A percentile compares a stretch with the other conserved stretches of the same genome.
These are phyloP conservation scores for Tephrocybe sp. DNA, from an alignment of 768 basidiomycete species.

Conservation along the genomic window DNA sequence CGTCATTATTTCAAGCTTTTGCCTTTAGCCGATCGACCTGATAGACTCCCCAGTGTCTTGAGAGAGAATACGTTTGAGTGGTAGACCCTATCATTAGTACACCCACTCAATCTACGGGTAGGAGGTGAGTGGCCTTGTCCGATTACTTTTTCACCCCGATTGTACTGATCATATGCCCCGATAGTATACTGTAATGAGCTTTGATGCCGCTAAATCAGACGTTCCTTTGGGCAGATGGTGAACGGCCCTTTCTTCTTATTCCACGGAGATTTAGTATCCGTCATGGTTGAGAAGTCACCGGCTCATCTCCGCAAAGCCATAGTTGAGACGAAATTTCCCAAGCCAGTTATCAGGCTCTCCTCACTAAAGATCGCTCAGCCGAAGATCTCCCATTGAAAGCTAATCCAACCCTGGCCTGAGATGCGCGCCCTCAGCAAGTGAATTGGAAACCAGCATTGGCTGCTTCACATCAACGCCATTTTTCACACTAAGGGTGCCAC, in stretches of 20 bases:
- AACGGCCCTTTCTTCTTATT: background rate
- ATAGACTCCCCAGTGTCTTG: too few species aligned
- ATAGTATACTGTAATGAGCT: too few species aligned
- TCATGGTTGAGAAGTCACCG: slow-evolving; percentile 3
- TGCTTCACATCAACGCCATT: background rate
- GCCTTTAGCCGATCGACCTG: too few species aligned
- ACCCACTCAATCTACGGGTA: background rate
- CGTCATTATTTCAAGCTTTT: background rate
- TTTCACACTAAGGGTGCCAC: background rate
- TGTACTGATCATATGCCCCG: too few species aligned
- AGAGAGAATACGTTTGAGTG: too few species aligned
- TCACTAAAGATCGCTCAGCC: background rate
- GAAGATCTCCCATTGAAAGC: background rate
- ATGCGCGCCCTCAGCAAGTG: slow-evolving; percentile 8
- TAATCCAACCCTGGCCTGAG: slow-evolving; percentile 13
- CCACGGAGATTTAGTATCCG: background rate
- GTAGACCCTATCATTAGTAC: too few species aligned
- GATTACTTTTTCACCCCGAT: too few species aligned
- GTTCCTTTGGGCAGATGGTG: background rate
- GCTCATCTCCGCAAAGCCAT: background rate
- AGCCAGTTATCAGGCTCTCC: background rate
- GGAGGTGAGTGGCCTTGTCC: background rate
- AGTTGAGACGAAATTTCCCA: background rate
- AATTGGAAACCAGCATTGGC: too few species aligned
- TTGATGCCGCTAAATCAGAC: background rate